Conservation (phyloP, 192 early-diverging fungal species). For the Coemansia sp. region DNA sequence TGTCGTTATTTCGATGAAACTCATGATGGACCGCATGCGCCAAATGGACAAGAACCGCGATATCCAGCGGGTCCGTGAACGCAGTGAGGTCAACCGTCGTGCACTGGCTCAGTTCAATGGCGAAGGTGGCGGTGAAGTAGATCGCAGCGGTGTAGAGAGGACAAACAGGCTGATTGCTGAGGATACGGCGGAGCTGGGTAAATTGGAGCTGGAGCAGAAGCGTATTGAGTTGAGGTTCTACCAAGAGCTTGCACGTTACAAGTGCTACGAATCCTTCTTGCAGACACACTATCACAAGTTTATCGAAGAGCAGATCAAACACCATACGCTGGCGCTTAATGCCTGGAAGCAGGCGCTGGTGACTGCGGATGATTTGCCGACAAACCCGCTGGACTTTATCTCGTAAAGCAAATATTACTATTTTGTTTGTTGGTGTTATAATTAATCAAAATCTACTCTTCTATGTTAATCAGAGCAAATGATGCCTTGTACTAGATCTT, state of each 20-base stretch:
- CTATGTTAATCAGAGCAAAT: no score
- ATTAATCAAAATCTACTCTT: not conserved
- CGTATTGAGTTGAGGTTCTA: conserved; percentile 47
- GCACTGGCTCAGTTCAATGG: conserved; percentile 19
- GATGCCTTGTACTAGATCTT: conserved; percentile 8
- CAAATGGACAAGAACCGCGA: conserved; percentile 34
- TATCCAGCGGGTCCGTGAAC: conserved; percentile 39
- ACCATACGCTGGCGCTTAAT: conserved; percentile 48
- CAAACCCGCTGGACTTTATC: conserved; percentile 45
- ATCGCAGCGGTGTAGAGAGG: conserved; percentile 36
- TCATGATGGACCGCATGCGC: conserved; percentile 52
- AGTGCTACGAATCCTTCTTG: conserved; percentile 48
- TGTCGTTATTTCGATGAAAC: conserved; percentile 49
- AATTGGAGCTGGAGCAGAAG: conserved; percentile 43
- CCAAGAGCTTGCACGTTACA: conserved; percentile 49
- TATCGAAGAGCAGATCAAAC: conserved; percentile 50
- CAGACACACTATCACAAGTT: conserved; percentile 41
- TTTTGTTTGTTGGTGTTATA: not conserved
- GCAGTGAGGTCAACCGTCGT: conserved; percentile 29
- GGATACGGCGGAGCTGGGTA: conserved; percentile 34
- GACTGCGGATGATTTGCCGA: conserved; percentile 42
- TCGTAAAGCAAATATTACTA: no score
- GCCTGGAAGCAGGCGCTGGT: conserved; percentile 52
- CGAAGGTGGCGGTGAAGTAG: conserved; percentile 11
- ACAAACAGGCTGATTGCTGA: conserved; percentile 37